Conservation (phyloP, 2,329 filamentous ascomycete genomes). For the Xylariomycetidae sp. region DNA sequence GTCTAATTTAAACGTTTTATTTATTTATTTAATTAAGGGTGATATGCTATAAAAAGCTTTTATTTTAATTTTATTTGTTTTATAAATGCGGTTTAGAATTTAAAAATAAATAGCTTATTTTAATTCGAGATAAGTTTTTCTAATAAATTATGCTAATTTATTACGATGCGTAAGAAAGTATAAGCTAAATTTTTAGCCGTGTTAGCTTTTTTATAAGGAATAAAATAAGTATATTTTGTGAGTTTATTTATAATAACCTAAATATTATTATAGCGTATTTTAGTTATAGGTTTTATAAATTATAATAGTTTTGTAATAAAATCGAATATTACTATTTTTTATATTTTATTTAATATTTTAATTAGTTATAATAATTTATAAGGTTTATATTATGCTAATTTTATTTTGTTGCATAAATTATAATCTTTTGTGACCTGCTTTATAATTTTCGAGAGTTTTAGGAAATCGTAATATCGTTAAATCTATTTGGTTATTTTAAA, state of each 20-base stretch:
- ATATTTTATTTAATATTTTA: conserved; percentile 5
- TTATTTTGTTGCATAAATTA: conserved; percentile 6
- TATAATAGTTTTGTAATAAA: no score
- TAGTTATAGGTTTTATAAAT: no score
- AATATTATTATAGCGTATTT: conserved; percentile 1
- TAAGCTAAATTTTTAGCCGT: conserved; percentile 7
- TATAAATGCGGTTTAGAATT: conserved; percentile 5
- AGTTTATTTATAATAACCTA: conserved; percentile 5
- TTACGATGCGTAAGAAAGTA: background rate
- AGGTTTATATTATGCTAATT: conserved; percentile 2
- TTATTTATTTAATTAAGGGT: conserved; percentile 7
- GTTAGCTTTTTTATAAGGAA: background rate
- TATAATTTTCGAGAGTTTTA: conserved; percentile 5
- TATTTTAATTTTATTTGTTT: background rate
- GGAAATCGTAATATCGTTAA: conserved; percentile 9
- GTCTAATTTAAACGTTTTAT: conserved; percentile 8
- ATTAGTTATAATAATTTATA: conserved; percentile 2
- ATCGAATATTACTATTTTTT: conserved; percentile 4
- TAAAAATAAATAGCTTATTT: background rate
- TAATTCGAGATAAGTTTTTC: conserved; percentile 3
- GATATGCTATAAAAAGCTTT: conserved; percentile 7
- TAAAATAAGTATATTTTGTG: conserved; percentile 1
- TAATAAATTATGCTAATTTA: conserved; percentile 6
- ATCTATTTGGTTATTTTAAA: conserved; percentile 7
- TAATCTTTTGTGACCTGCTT: conserved; percentile 7